Percentiles rank a stretch among this genome's conserved stretches.
Evolutionary conservation across 306 rosid genomes (phyloP).

Genomic region (Acacia confusa): DNA sequence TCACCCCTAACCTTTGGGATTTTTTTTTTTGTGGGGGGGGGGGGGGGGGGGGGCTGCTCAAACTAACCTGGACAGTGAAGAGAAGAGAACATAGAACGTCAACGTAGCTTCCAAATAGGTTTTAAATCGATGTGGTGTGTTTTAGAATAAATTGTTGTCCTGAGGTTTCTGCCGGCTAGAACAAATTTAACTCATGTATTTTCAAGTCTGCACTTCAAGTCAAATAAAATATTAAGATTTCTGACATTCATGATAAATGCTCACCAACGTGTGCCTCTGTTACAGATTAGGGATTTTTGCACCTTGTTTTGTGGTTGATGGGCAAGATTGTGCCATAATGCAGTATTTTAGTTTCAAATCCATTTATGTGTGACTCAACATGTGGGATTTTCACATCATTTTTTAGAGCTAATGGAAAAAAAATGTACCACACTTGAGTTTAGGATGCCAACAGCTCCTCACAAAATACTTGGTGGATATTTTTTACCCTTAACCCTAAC

Average conservation of each 20-base stretch:
- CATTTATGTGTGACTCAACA: neutral
- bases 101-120: neutral
- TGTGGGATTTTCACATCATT: neutral
- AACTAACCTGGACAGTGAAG: no score
- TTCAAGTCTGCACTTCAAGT: neutral
- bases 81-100: no score
- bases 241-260: neutral
- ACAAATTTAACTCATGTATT: neutral
- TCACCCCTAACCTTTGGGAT: no score
- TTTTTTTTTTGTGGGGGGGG: no score
- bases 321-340: no score
- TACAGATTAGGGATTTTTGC: neutral
- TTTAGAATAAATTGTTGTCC: neutral
- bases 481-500: neutral
- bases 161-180: no score
- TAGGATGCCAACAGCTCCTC: neutral
- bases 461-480: no score
- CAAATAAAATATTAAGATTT: neutral
- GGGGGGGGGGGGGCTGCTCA: neutral
- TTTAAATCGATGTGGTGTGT: neutral
- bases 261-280: neutral
- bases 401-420: neutral
- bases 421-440: neutral
- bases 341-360: no score
- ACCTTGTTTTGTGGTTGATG: no score